phyloP scores from a whole-genome alignment of 345 rosid genomes.

The Arabidopsis thaliana region TAIR10.1 NC_003076.8:3795501-3796000 shows the following conservation, averaged over 20 bases:
- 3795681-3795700: slow-evolving; percentile 52
- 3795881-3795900: slow-evolving; percentile 43
- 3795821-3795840: slow-evolving; percentile 70
- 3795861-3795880: slow-evolving; percentile 57
- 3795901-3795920: slow-evolving; percentile 34
- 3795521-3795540: slow-evolving; percentile 15
- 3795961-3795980: slow-evolving; percentile 50
- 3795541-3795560: background rate
- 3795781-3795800: slow-evolving; percentile 32
- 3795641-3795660: slow-evolving; percentile 55
- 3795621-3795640: slow-evolving; percentile 66
- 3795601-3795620: slow-evolving; percentile 66
- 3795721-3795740: slow-evolving; percentile 28
- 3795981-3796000: slow-evolving; percentile 22
- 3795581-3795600: slow-evolving; percentile 33
- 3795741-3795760: slow-evolving; percentile 38
- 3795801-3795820: slow-evolving; percentile 47
- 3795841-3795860: slow-evolving; percentile 46
- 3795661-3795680: slow-evolving; percentile 57
- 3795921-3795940: slow-evolving; percentile 47
- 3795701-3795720: slow-evolving; percentile 44
- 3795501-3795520: background rate
- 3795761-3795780: slow-evolving; percentile 44
- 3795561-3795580: slow-evolving; percentile 18
- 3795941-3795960: slow-evolving; percentile 55